A percentile compares a stretch with the other conserved stretches of the same genome.
Evolutionary conservation across 2,329 filamentous ascomycete species (phyloP).

Genomic region (Aspergillus sp.): DNA sequence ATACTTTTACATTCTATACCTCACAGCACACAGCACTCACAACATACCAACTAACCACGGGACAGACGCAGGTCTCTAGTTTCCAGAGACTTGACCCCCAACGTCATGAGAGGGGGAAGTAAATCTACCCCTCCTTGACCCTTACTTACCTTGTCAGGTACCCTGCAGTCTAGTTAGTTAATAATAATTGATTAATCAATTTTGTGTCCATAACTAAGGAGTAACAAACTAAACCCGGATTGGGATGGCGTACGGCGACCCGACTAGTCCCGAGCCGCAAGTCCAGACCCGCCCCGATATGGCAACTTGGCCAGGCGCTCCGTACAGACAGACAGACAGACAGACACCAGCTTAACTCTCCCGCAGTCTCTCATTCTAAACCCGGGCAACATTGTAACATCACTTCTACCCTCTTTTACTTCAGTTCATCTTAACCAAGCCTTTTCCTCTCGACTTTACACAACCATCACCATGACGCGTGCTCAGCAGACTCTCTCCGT

Average conservation of each 20-base stretch:
- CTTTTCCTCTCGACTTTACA: background rate
- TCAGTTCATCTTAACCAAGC: background rate
- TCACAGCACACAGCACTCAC: too few relatives aligned
- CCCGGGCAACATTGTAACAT: background rate
- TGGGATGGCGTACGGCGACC: background rate
- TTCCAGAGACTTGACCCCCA: too few relatives aligned
- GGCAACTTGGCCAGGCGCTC: background rate
- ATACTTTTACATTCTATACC: too few relatives aligned
- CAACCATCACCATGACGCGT: slow-evolving; percentile 73
- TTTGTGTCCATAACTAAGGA: background rate
- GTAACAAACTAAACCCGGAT: background rate
- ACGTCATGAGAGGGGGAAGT: too few relatives aligned
- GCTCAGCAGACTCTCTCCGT: slow-evolving; percentile 90
- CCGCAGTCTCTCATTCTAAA: slow-evolving; percentile 3
- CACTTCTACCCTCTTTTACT: background rate
- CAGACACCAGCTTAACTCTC: background rate
- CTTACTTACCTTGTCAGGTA: too few relatives aligned
- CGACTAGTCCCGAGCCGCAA: background rate
- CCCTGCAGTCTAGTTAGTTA: too few relatives aligned
- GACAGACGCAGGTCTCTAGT: too few relatives aligned
- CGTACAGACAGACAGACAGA: background rate
- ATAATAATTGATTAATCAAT: too few relatives aligned
- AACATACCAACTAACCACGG: too few relatives aligned
- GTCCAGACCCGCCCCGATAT: background rate
- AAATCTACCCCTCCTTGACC: too few relatives aligned